Conservation (phyloP, 495 filamentous ascomycete genomes). For the Penicillium verhagenii region DNA sequence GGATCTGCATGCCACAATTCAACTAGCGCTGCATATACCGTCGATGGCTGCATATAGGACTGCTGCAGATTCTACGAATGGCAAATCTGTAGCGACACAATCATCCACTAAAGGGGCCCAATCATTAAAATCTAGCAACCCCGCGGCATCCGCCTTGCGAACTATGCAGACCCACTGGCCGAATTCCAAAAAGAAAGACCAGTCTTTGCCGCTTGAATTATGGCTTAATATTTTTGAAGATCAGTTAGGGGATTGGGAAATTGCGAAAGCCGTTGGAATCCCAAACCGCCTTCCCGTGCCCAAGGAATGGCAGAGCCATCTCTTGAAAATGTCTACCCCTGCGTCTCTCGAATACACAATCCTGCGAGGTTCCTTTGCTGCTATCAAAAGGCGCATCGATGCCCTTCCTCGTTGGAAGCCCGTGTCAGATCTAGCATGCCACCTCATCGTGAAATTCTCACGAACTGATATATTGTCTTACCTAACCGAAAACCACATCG, state of each 20-base stretch:
- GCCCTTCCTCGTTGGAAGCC: slow-evolving; percentile 66
- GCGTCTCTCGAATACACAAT: slow-evolving; percentile 77
- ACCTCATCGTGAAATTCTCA: slow-evolving; percentile 87
- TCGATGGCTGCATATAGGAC: slow-evolving; percentile 11
- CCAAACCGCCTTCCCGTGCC: slow-evolving; percentile 74
- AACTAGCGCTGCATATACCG: slow-evolving; percentile 46
- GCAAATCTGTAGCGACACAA: neutral
- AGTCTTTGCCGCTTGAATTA: slow-evolving; percentile 71
- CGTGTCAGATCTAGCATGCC: slow-evolving; percentile 75
- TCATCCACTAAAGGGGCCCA: slow-evolving; percentile 7
- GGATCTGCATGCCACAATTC: slow-evolving; percentile 62
- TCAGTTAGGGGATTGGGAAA: slow-evolving; percentile 80
- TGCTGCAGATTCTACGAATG: neutral
- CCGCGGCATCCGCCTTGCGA: slow-evolving; percentile 53
- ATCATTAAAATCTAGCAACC: slow-evolving; percentile 60
- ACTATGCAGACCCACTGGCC: slow-evolving; percentile 32
- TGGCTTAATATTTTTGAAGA: slow-evolving; percentile 86
- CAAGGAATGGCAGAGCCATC: slow-evolving; percentile 64
- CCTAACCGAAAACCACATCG: slow-evolving; percentile 72
- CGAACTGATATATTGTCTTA: slow-evolving; percentile 75
- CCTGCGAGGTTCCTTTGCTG: slow-evolving; percentile 64
- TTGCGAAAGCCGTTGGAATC: slow-evolving; percentile 74
- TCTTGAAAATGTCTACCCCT: slow-evolving; percentile 49
- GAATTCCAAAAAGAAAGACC: slow-evolving; percentile 21
- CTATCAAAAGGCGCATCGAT: slow-evolving; percentile 66